Evolutionary conservation across 169 alveolate species (phyloP).

Genomic region (Eimeria necatrix): DNA sequence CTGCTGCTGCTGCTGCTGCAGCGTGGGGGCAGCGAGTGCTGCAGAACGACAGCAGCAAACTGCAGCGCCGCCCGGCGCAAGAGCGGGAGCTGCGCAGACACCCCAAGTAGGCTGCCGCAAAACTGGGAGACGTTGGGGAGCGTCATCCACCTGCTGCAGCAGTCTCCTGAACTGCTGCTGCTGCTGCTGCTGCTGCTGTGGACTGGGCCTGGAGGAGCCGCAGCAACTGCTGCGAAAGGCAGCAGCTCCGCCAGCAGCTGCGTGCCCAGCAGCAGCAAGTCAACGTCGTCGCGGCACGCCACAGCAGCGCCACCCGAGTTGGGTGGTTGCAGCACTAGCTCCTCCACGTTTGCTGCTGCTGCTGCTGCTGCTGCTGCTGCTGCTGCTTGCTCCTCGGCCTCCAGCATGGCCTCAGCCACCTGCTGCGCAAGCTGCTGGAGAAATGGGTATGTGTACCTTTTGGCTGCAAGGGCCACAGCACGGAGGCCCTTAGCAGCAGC

Average conservation of each 20-base stretch:
- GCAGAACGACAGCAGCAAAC: conserved; percentile 55
- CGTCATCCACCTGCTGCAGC: conserved; percentile 58
- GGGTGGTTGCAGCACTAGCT: conserved; percentile 24
- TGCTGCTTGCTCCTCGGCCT: conserved; percentile 36
- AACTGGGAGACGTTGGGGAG: conserved; percentile 71
- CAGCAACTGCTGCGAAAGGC: conserved; percentile 67
- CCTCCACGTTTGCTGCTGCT: conserved; percentile 6
- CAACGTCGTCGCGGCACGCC: conserved; percentile 25
- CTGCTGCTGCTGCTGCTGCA: conserved; percentile 57
- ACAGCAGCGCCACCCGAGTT: conserved; percentile 34
- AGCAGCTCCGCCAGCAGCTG: conserved; percentile 59
- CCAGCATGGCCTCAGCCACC: conserved; percentile 55
- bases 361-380: conserved; percentile 21
- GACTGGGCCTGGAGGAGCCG: conserved; percentile 32
- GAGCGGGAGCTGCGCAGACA: conserved; percentile 69
- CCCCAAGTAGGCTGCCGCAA: conserved; percentile 76
- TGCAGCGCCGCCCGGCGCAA: conserved; percentile 74
- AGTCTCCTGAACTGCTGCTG: neutral
- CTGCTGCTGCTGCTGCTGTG: conserved; percentile 56
- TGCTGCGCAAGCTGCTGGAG: conserved; percentile 71
- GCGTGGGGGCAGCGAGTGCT: conserved; percentile 66
- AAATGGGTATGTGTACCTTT: conserved; percentile 55
- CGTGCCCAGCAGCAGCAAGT: conserved; percentile 72
- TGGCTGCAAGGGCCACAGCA: conserved; percentile 62
- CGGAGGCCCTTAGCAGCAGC: conserved; percentile 50